A percentile compares a stretch with the other conserved stretches of the same genome.
Evolutionary conservation across 1,284 basidiomycete genomes (phyloP).

Genomic region (Ganoderma meredithae): DNA sequence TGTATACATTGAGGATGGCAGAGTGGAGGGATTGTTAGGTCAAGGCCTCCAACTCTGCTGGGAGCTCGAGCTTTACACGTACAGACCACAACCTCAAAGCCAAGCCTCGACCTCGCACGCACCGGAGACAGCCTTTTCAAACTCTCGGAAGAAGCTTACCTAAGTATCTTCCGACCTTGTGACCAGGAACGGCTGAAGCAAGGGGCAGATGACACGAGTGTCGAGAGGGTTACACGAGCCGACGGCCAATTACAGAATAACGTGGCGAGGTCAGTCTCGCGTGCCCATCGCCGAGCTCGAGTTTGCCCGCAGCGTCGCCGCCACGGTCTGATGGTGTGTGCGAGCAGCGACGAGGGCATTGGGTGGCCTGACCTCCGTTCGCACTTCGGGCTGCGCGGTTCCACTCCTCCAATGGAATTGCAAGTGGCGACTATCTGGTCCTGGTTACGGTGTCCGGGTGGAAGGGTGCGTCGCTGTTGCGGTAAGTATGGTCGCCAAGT

Average conservation of each 20-base stretch:
- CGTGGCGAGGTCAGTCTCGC: background rate
- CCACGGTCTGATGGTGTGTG: background rate
- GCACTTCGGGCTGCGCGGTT: background rate
- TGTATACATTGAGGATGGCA: background rate
- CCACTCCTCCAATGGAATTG: background rate
- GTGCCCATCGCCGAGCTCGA: background rate
- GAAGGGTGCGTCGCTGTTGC: background rate
- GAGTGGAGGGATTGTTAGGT: background rate
- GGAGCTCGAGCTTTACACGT: too few species aligned
- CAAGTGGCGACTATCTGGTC: too few species aligned
- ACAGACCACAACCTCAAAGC: background rate
- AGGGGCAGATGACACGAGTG: constrained; percentile 4
- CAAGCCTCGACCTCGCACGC: background rate
- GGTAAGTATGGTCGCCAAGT: background rate
- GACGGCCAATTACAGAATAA: background rate
- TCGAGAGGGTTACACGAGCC: constrained; percentile 2
- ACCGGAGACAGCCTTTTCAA: background rate
- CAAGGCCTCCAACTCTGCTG: background rate
- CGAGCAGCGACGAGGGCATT: background rate
- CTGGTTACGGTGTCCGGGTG: background rate
- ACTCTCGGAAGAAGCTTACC: constrained; percentile 1
- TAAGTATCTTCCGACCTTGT: background rate
- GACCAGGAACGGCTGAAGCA: constrained; percentile 1
- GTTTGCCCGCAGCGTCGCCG: background rate
- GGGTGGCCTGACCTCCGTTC: too few species aligned